These are phyloP conservation scores for Chrysoporthe puriensis DNA, from an alignment of 2,329 filamentous ascomycete genomes.

Conservation along the genomic window DNA sequence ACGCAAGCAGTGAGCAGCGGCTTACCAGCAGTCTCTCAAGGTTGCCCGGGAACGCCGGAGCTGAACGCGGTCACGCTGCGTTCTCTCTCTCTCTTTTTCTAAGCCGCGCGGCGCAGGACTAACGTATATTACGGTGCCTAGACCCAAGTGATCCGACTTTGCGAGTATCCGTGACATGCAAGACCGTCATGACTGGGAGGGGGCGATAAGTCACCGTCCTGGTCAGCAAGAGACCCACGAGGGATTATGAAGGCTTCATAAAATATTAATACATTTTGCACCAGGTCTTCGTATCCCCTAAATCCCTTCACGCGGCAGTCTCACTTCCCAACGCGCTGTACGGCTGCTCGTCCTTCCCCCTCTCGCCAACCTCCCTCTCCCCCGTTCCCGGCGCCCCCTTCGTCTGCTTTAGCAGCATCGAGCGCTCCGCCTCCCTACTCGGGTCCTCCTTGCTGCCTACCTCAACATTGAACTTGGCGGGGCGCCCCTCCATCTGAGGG, in stretches of 20 bases:
- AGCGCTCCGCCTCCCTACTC: constrained; percentile 25
- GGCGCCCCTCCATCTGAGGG: constrained; percentile 33
- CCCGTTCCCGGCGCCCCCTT: constrained; percentile 19
- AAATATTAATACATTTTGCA: background rate
- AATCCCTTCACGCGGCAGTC: background rate
- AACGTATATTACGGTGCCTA: too few relatives aligned
- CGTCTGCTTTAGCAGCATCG: constrained; percentile 18
- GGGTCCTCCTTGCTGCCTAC: constrained; percentile 35
- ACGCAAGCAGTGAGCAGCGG: constrained; percentile 20
- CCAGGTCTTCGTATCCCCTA: background rate
- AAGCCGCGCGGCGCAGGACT: too few relatives aligned
- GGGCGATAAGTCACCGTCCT: too few relatives aligned
- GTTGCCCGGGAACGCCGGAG: background rate
- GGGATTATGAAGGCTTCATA: background rate
- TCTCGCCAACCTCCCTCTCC: constrained; percentile 16
- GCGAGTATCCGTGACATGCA: too few relatives aligned
- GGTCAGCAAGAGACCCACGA: background rate
- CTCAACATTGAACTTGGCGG: constrained; percentile 32
- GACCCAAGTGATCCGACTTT: too few relatives aligned
- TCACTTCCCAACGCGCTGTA: constrained; percentile 22
- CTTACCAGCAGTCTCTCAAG: background rate
- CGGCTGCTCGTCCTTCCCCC: constrained; percentile 19
- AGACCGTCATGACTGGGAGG: too few relatives aligned
- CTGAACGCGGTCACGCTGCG: background rate
- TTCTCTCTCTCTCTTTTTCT: too few relatives aligned